Evolutionary conservation across 2,329 filamentous ascomycete genomes (phyloP).

Genomic region (Graphilbum ipis-grandicollis): DNA sequence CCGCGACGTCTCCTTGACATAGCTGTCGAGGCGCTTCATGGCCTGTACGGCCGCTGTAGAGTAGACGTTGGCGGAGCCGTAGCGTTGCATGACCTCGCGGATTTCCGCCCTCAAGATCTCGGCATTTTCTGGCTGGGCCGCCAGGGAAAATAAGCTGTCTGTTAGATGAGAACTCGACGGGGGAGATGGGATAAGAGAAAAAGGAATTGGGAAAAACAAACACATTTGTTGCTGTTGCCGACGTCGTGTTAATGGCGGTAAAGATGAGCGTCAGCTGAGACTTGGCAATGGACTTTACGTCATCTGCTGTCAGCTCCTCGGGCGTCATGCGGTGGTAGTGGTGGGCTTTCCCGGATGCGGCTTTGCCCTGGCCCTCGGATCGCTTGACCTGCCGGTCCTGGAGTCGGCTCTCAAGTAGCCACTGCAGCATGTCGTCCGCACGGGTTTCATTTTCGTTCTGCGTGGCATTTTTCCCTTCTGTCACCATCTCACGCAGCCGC

Average conservation of each 20-base stretch:
- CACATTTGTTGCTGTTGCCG: background rate
- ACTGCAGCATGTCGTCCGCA: conserved; percentile 29
- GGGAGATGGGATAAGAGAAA: too few relatives aligned
- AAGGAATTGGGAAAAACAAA: background rate
- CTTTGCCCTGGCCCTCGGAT: too few relatives aligned
- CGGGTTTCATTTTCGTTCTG: too few relatives aligned
- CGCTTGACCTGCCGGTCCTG: conserved; percentile 14
- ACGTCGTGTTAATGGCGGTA: background rate
- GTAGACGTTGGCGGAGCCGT: conserved; percentile 13
- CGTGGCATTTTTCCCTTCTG: too few relatives aligned
- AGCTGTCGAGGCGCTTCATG: conserved; percentile 18
- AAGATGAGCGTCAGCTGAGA: conserved; percentile 16
- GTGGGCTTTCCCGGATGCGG: conserved; percentile 21
- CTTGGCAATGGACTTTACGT: too few relatives aligned
- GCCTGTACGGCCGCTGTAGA: conserved; percentile 12
- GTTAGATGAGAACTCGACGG: too few relatives aligned
- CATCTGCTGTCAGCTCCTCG: too few relatives aligned
- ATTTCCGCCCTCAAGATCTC: conserved; percentile 34
- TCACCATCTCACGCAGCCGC: background rate
- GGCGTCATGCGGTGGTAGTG: too few relatives aligned
- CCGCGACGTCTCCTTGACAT: conserved; percentile 16
- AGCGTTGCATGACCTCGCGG: conserved; percentile 16
- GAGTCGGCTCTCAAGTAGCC: conserved; percentile 20
- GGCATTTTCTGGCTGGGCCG: conserved; percentile 29
- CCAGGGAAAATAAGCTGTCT: conserved; percentile 32